These are phyloP conservation scores for Coemansia asiatica DNA, from an alignment of 192 early-diverging fungal genomes.

Conservation along the genomic window DNA sequence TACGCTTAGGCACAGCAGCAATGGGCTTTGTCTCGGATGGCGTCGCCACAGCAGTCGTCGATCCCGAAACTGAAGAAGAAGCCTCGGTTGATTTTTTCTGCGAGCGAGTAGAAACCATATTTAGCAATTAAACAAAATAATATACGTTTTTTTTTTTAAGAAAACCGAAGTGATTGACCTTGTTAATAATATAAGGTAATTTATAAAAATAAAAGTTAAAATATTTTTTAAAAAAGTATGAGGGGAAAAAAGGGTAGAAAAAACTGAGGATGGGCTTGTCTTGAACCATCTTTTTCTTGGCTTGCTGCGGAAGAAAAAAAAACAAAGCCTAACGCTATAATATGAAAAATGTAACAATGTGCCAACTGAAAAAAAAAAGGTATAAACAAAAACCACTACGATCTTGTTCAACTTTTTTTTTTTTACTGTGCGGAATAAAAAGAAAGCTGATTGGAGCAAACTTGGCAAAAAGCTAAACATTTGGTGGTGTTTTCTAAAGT, in stretches of 20 bases:
- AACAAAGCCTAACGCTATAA: too few relatives aligned
- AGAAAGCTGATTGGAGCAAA: not conserved
- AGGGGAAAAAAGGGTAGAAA: not conserved
- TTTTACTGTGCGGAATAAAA: not conserved
- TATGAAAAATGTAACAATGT: too few relatives aligned
- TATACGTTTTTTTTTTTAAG: too few relatives aligned
- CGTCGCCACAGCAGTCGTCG: slow-evolving; percentile 19
- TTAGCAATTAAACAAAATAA: too few relatives aligned
- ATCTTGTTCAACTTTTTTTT: too few relatives aligned
- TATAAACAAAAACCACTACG: too few relatives aligned
- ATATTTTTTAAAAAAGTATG: not conserved
- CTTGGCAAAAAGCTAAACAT: not conserved
- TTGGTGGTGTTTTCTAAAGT: not conserved
- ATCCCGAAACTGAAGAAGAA: not conserved
- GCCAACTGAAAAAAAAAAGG: too few relatives aligned
- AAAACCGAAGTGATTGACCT: too few relatives aligned
- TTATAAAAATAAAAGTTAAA: not conserved
- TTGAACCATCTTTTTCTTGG: not conserved
- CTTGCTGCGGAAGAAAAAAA: not conserved
- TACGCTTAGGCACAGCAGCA: not conserved
- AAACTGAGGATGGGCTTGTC: not conserved
- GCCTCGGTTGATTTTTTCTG: slow-evolving; percentile 1
- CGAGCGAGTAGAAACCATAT: slow-evolving; percentile 17
- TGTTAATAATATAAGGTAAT: too few relatives aligned
- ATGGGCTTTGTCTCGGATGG: not conserved